Evolutionary conservation across 306 rosid genomes (phyloP).

Genomic region (Ceratonia siliqua): DNA sequence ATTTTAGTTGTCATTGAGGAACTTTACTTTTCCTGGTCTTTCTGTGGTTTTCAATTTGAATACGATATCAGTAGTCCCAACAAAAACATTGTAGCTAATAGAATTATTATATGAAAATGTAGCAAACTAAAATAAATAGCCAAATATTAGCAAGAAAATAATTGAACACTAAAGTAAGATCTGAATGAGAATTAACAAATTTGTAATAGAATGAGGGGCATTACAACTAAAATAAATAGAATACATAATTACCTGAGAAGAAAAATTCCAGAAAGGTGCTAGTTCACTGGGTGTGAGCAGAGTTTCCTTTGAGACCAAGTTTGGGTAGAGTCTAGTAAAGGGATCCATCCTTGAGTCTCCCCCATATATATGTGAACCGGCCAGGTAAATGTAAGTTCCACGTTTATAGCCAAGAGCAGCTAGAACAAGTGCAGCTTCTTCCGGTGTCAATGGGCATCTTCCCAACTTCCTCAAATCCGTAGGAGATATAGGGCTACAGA

Average conservation of each 20-base stretch:
- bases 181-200: neutral
- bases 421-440: constrained; percentile 94
- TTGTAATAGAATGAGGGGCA: neutral
- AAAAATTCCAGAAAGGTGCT: constrained; percentile 80
- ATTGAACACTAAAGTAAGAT: neutral
- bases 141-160: neutral
- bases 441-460: constrained; percentile 93
- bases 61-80: neutral
- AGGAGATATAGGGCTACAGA: constrained; percentile 55
- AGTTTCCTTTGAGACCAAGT: constrained; percentile 79
- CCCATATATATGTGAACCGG: constrained; percentile 84
- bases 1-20: neutral
- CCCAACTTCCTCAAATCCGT: constrained; percentile 70
- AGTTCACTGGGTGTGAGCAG: constrained; percentile 75
- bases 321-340: constrained; percentile 81
- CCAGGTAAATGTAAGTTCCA: constrained; percentile 76
- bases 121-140: neutral
- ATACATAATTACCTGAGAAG: constrained; percentile 69
- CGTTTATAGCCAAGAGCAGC: constrained; percentile 78
- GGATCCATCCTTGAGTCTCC: constrained; percentile 72
- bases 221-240: neutral
- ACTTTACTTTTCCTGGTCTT: neutral
- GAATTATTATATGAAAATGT: neutral
- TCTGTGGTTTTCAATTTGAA: neutral
- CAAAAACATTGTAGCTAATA: neutral